Percentiles rank a stretch among this genome's conserved stretches.
These are phyloP conservation scores for Mortierella sp. DNA, from an alignment of 371 early-diverging fungal species.

Conservation along the genomic window DNA sequence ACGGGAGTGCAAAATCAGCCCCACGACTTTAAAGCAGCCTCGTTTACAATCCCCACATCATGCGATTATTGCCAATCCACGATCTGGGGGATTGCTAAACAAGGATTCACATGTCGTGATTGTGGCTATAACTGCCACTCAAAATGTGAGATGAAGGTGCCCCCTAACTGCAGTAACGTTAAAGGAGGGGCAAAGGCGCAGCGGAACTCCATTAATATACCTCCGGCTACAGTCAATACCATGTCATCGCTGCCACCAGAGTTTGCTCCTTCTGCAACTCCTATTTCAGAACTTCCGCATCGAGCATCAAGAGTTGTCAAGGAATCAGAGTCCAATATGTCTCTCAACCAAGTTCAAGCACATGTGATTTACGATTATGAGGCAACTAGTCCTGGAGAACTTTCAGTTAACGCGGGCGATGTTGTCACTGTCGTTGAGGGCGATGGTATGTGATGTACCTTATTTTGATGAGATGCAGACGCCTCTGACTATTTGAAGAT, in stretches of 20 bases:
- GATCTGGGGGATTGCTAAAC: constrained; percentile 84
- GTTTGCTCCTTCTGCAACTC: constrained; percentile 29
- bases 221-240: constrained; percentile 38
- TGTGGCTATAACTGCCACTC: constrained; percentile 89
- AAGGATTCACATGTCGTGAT: constrained; percentile 83
- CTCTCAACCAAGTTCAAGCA: constrained; percentile 46
- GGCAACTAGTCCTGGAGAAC: constrained; percentile 59
- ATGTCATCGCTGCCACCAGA: constrained; percentile 27
- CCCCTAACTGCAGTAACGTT: constrained; percentile 76
- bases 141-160: constrained; percentile 89
- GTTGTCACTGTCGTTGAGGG: constrained; percentile 59
- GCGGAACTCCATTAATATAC: constrained; percentile 55
- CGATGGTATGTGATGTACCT: constrained; percentile 52
- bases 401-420: constrained; percentile 65
- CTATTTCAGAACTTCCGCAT: constrained; percentile 40
- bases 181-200: constrained; percentile 71
- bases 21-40: constrained; percentile 81
- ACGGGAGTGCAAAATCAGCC: constrained; percentile 62
- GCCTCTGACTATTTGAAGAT: not conserved
- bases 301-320: constrained; percentile 6
- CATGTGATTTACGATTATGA: constrained; percentile 69
- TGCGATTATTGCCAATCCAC: constrained; percentile 84
- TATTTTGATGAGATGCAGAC: not conserved
- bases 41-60: constrained; percentile 84
- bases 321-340: constrained; percentile 25